A percentile compares a stretch with the other conserved stretches of the same genome.
phyloP scores from a whole-genome alignment of 225 moss, liverwort and hornwort species.

The Polytrichum commune region DNA sequence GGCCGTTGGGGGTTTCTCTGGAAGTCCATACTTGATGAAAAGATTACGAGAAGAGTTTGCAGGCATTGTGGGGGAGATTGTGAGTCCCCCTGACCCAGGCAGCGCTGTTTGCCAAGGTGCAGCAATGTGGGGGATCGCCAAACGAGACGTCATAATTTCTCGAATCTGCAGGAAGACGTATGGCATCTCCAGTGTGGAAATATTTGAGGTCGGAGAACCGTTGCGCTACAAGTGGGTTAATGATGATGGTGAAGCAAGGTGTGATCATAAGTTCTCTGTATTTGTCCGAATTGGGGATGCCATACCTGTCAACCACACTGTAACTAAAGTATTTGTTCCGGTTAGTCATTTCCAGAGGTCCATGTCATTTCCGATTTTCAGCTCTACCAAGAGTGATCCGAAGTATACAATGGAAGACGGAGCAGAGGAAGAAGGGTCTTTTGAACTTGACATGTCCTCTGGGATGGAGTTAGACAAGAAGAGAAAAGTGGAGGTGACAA shows the following conservation, averaged over 20 bases:
- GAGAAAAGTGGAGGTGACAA: slow-evolving; percentile 2
- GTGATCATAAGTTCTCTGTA: not conserved
- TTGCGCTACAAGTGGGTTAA: not conserved
- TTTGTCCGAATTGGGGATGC: not conserved
- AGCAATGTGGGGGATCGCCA: slow-evolving; percentile 21
- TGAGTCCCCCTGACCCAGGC: slow-evolving; percentile 20
- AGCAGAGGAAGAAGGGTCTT: not conserved
- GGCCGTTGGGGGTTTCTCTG: slow-evolving; percentile 36
- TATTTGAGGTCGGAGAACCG: not conserved
- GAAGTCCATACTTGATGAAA: slow-evolving; percentile 27
- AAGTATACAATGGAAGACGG: not conserved
- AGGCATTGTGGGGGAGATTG: not conserved
- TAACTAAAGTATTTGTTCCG: not conserved
- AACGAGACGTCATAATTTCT: slow-evolving; percentile 8
- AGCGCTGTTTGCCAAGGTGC: slow-evolving; percentile 18
- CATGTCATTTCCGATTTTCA: not conserved
- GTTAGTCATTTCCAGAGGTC: not conserved
- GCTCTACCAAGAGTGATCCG: not conserved
- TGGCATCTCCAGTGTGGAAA: rapidly evolving
- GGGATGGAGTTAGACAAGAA: slow-evolving; percentile 1
- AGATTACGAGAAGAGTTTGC: slow-evolving; percentile 6
- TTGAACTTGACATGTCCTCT: not conserved
- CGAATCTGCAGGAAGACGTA: slow-evolving; percentile 10
- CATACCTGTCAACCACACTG: not conserved
- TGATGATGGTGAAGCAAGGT: not conserved